Percentiles rank a stretch among this genome's conserved stretches.
These are phyloP conservation scores for Neofusicoccum ribis DNA, from an alignment of 2,329 filamentous ascomycete species.

Conservation along the genomic window DNA sequence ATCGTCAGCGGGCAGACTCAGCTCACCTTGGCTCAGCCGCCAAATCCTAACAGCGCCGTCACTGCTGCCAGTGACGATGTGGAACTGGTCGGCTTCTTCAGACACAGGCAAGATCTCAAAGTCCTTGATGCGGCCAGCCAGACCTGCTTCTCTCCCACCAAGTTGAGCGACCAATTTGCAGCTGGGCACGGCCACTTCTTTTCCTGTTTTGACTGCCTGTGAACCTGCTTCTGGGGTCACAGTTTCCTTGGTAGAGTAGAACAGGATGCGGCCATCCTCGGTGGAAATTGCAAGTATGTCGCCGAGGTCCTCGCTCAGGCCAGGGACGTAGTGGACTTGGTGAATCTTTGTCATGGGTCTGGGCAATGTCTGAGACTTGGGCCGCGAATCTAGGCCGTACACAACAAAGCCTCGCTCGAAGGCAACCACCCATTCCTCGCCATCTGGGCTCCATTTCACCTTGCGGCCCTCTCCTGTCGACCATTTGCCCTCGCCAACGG, in stretches of 20 bases:
- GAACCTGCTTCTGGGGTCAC: conserved; percentile 31
- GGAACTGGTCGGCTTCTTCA: conserved; percentile 43
- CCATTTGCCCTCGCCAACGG: conserved; percentile 74
- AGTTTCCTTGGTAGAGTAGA: conserved; percentile 69
- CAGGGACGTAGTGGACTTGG: conserved; percentile 69
- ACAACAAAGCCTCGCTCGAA: conserved; percentile 85
- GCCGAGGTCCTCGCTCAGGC: conserved; percentile 41
- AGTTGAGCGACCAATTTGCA: conserved; percentile 67
- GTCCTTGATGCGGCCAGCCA: conserved; percentile 80
- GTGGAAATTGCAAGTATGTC: conserved; percentile 74
- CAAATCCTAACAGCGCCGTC: conserved; percentile 84
- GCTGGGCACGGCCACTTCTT: conserved; percentile 59
- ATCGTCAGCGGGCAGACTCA: conserved; percentile 24
- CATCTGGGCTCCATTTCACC: conserved; percentile 75
- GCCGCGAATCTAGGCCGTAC: conserved; percentile 84
- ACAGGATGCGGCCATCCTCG: conserved; percentile 83
- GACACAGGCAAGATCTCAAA: conserved; percentile 65
- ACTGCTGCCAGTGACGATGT: conserved; percentile 74
- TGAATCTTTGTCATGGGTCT: conserved; percentile 76
- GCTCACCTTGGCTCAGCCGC: conserved; percentile 50
- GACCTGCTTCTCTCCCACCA: conserved; percentile 69
- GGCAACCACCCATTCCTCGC: conserved; percentile 82
- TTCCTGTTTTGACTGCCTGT: conserved; percentile 44
- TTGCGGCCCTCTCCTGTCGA: conserved; percentile 78
- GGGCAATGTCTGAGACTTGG: conserved; percentile 71